Evolutionary conservation across 495 filamentous ascomycete species (phyloP), one percentile per base, ranked within the genome.

Genomic region (Daldinia bambusicola): DNA sequence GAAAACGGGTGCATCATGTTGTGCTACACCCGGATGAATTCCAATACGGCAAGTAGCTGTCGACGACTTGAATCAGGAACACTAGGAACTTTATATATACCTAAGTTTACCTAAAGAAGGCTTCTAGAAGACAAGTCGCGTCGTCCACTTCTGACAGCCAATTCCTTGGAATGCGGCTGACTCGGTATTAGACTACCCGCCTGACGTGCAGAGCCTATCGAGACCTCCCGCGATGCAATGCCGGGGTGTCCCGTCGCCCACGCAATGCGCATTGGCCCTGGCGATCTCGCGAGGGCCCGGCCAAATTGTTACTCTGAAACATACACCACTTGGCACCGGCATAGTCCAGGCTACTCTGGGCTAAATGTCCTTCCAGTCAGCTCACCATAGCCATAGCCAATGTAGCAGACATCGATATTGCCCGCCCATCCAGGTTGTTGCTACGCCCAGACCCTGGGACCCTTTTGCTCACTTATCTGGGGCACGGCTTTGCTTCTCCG

Each of bases 241-340:
- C 70, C 55, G 32, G 66, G 61, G 63, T 73, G 43, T 58, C 55
- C 34, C 55, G 8, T 66, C 45, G 60, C 64, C 50, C 52, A 61
- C 55, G 51, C 55, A 57, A 61, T 69, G 53, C 69, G 75, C 63
- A 76, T 72, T 31, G 80, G 79, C 4, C 68, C 82, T 69, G 72
- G 70, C 18, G 71, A 80, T 70, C 63, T 67, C 61, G 71, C 43
- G 14, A 64, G 64, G 63, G 55, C 63, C 38, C 59, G 62, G 61
- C 63, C 38, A 34, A 67, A 55, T 63, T 48, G 50, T 71, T 71
- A 63, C 64, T 63, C 71, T 74, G 71, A 74, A 74, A 74, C 70
- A 66, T 73, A 73, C 62, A 73, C 62, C 26, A 73, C 70, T 73
- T 69, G 70, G 70, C 70, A 48, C 59, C 59, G 59, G 59, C 63